Conservation (phyloP, 208 protist species). For the Naegleria fowleri region DNA sequence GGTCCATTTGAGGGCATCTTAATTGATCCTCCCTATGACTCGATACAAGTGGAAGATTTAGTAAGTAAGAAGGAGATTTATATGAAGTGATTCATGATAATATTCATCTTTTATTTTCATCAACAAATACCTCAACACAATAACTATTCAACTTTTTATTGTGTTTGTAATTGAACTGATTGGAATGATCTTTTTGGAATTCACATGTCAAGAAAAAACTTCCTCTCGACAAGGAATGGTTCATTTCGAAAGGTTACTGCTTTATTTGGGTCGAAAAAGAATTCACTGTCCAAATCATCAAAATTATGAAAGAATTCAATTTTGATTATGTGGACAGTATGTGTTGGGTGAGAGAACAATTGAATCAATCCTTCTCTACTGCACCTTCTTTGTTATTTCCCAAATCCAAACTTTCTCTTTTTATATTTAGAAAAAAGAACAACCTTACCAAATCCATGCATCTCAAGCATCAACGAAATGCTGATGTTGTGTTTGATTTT, state of each 20-base stretch:
- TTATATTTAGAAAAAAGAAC: constrained; percentile 12
- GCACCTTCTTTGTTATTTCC: not conserved
- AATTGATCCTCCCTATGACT: not conserved
- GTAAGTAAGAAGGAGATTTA: no score
- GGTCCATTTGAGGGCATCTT: not conserved
- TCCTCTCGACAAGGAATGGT: not conserved
- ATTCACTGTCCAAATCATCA: not conserved
- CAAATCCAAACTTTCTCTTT: not conserved
- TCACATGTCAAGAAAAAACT: not conserved
- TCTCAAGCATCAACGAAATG: not conserved
- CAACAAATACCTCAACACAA: no score
- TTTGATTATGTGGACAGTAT: constrained; percentile 18
- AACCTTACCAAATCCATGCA: not conserved
- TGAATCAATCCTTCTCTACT: not conserved
- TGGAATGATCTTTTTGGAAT: not conserved
- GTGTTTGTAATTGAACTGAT: no score
- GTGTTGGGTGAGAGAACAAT: not conserved
- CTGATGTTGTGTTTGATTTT: constrained; percentile 13
- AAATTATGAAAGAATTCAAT: not conserved
- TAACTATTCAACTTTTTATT: not conserved
- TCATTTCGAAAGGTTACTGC: not conserved
- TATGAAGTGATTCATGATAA: no score
- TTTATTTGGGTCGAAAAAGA: constrained; percentile 12
- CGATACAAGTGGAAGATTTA: not conserved
- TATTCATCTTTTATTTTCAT: no score